Conservation (phyloP, 495 filamentous ascomycete genomes). For the Lepidopterella palustris region DNA sequence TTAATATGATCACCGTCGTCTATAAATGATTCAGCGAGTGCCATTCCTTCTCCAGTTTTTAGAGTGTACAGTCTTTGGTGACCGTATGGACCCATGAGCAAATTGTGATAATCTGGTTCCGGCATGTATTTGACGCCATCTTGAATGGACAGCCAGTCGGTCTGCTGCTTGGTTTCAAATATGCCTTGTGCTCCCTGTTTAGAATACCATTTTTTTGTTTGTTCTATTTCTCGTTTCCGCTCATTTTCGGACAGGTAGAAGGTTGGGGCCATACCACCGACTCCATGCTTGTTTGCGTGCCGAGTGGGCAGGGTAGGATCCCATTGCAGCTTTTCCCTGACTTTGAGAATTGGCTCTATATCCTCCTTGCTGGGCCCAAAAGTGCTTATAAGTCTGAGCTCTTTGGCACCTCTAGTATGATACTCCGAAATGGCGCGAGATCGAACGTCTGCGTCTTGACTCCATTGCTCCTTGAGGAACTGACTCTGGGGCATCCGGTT, state of each 20-base stretch:
- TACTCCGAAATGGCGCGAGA: neutral
- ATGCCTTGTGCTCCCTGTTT: slow-evolving; percentile 33
- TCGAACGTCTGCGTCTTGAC: neutral
- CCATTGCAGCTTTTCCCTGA: slow-evolving; percentile 44
- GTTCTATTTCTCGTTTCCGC: slow-evolving; percentile 40
- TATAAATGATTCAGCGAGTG: slow-evolving; percentile 44
- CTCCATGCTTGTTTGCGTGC: slow-evolving; percentile 30
- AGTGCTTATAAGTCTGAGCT: slow-evolving; percentile 6
- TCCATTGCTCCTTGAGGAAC: no score
- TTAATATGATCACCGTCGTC: slow-evolving; percentile 8
- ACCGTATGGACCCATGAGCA: slow-evolving; percentile 49
- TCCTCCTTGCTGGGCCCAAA: slow-evolving; percentile 37
- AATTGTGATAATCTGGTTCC: slow-evolving; percentile 34
- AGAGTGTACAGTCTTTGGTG: slow-evolving; percentile 42
- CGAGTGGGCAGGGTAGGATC: slow-evolving; percentile 49
- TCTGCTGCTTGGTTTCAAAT: slow-evolving; percentile 39
- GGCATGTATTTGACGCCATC: slow-evolving; percentile 42
- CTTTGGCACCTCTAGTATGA: slow-evolving; percentile 6
- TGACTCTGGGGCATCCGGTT: no score
- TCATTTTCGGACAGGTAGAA: slow-evolving; percentile 43
- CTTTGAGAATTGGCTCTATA: slow-evolving; percentile 39
- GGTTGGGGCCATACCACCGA: slow-evolving; percentile 36
- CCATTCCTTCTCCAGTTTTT: slow-evolving; percentile 37
- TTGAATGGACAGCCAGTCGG: slow-evolving; percentile 17
- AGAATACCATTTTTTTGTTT: slow-evolving; percentile 55